These are phyloP conservation scores for Boletus edulis DNA, from an alignment of 768 basidiomycete species.

Conservation along the genomic window DNA sequence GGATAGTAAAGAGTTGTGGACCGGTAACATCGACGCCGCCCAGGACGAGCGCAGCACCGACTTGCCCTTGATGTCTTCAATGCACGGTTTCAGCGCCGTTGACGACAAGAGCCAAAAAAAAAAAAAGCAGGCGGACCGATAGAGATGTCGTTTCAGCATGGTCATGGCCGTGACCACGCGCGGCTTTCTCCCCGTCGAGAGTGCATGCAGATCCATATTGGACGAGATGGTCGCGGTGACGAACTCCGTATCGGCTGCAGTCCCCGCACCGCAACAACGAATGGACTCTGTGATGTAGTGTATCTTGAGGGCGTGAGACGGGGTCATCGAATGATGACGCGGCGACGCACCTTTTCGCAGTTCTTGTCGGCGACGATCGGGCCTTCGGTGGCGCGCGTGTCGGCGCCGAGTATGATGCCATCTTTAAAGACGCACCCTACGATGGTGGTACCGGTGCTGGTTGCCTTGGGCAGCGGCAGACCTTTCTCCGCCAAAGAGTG, in stretches of 20 bases:
- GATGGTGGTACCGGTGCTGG: slow-evolving; percentile 96
- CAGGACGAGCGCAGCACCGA: slow-evolving; percentile 94
- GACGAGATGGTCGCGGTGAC: slow-evolving; percentile 93
- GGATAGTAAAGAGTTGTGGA: slow-evolving; percentile 92
- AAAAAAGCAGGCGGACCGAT: slow-evolving; percentile 49
- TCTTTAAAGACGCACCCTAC: slow-evolving; percentile 93
- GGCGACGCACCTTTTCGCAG: slow-evolving; percentile 86
- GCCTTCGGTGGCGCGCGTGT: slow-evolving; percentile 94
- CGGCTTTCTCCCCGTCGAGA: slow-evolving; percentile 89
- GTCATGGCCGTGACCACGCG: slow-evolving; percentile 98
- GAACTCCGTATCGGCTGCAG: slow-evolving; percentile 98
- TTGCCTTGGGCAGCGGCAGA: slow-evolving; percentile 74
- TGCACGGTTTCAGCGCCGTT: not conserved
- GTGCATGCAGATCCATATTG: slow-evolving; percentile 90
- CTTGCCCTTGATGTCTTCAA: slow-evolving; percentile 82
- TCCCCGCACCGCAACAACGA: slow-evolving; percentile 97
- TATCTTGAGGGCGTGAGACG: slow-evolving; percentile 54
- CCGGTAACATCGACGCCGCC: slow-evolving; percentile 96
- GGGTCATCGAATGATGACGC: not conserved
- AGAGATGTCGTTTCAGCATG: slow-evolving; percentile 96
- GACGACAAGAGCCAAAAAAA: not conserved
- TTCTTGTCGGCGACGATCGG: slow-evolving; percentile 98
- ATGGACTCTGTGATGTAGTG: slow-evolving; percentile 96
- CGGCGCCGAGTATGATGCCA: slow-evolving; percentile 93
- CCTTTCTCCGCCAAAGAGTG: slow-evolving; percentile 70